Percentiles rank a stretch among this genome's conserved stretches.
These are phyloP conservation scores for Erigeron philadelphicus DNA, from an alignment of 140 eudicot species.

Conservation along the genomic window DNA sequence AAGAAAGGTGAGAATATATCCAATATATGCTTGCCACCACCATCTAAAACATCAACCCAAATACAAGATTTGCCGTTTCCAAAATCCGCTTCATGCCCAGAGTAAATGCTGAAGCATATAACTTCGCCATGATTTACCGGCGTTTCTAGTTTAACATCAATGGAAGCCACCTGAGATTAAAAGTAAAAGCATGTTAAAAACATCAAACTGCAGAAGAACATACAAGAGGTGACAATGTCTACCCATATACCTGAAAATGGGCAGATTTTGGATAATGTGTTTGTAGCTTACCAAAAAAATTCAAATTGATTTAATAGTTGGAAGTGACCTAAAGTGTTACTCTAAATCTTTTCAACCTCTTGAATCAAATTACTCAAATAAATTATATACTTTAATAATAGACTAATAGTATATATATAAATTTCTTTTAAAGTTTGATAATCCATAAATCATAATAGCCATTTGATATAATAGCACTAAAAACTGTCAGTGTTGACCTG, in stretches of 20 bases:
- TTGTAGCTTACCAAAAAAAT: too few relatives aligned
- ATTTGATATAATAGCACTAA: too few relatives aligned
- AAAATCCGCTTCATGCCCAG: conserved; percentile 71
- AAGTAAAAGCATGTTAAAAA: not conserved
- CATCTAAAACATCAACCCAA: conserved; percentile 94
- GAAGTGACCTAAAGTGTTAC: too few relatives aligned
- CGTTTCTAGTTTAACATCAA: conserved; percentile 89
- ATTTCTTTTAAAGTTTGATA: too few relatives aligned
- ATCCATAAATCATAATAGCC: too few relatives aligned
- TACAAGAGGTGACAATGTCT: too few relatives aligned
- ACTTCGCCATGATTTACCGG: conserved; percentile 93
- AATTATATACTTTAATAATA: too few relatives aligned
- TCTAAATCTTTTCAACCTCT: too few relatives aligned
- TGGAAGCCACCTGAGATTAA: conserved; percentile 60
- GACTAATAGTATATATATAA: too few relatives aligned
- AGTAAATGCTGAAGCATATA: conserved; percentile 86
- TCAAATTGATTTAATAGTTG: too few relatives aligned
- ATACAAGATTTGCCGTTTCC: conserved; percentile 84
- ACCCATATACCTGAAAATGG: not conserved
- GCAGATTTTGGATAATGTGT: not conserved
- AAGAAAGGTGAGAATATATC: conserved; percentile 74
- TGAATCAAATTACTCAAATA: too few relatives aligned
- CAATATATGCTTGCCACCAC: conserved; percentile 63
- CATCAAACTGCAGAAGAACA: not conserved
- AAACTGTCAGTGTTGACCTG: too few relatives aligned